A percentile compares a stretch with the other conserved stretches of the same genome.
These are phyloP conservation scores for Chernovozyma aurita DNA, from an alignment of 1,139 yeast species.

Conservation along the genomic window DNA sequence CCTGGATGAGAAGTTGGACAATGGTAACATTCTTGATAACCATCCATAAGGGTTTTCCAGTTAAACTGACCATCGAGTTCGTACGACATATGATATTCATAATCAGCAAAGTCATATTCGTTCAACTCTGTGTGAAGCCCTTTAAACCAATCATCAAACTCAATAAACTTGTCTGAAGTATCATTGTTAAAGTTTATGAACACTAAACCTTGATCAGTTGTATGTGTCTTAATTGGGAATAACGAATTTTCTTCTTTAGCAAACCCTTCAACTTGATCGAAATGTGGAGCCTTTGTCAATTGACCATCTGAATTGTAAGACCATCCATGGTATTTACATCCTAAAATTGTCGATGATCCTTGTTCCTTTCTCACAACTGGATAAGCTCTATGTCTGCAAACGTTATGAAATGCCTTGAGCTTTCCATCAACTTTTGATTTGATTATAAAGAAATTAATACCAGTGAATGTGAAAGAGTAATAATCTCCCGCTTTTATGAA, in stretches of 20 bases:
- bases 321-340: constrained; percentile 67
- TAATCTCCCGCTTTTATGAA: constrained; percentile 56
- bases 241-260: constrained; percentile 51
- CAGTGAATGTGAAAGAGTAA: constrained; percentile 44
- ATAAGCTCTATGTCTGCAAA: constrained; percentile 61
- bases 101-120: constrained; percentile 56
- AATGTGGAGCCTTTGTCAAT: constrained; percentile 58
- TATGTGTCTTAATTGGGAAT: constrained; percentile 50
- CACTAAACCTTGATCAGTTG: constrained; percentile 52
- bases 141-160: constrained; percentile 48
- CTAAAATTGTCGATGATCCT: constrained; percentile 54
- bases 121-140: constrained; percentile 49
- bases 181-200: constrained; percentile 46
- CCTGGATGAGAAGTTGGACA: constrained; percentile 68
- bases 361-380: constrained; percentile 55
- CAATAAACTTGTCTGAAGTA: constrained; percentile 23
- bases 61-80: constrained; percentile 59
- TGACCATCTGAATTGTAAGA: constrained; percentile 55
- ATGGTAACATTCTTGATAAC: constrained; percentile 64
- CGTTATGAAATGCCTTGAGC: constrained; percentile 57
- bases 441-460: constrained; percentile 53
- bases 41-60: constrained; percentile 67
- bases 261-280: constrained; percentile 55
- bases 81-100: constrained; percentile 63
- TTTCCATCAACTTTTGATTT: constrained; percentile 46